phyloP scores from a whole-genome alignment of 2,329 filamentous ascomycete species.

The Stagonosporopsis cucurbitacearum region DNA sequence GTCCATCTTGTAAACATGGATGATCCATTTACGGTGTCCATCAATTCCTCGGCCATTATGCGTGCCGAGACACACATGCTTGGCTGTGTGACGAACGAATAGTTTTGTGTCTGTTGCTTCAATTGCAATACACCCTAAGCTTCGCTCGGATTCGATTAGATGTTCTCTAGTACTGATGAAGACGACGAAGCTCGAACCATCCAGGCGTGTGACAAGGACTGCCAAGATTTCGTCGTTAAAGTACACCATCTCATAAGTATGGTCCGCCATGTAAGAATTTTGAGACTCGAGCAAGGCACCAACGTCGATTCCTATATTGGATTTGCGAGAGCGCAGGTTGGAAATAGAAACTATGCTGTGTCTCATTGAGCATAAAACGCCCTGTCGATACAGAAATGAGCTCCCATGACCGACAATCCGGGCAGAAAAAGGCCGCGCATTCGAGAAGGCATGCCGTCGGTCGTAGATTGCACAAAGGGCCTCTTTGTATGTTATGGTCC shows the following conservation, averaged over 20 bases:
- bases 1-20: constrained; percentile 41
- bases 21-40: constrained; percentile 67
- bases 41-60: constrained; percentile 61
- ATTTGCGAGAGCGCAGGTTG: constrained; percentile 56
- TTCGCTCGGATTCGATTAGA: constrained; percentile 45
- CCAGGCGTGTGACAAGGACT: constrained; percentile 21
- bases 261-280: too few species aligned
- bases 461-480: constrained; percentile 68
- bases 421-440: constrained; percentile 67
- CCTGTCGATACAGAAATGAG: constrained; percentile 67
- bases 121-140: constrained; percentile 22
- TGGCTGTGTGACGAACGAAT: constrained; percentile 69
- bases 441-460: constrained; percentile 65
- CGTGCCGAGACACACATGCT: constrained; percentile 71
- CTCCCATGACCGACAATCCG: constrained; percentile 66
- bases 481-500: constrained; percentile 55
- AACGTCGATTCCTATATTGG: constrained; percentile 30
- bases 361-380: constrained; percentile 69
- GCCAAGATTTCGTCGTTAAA: constrained; percentile 45
- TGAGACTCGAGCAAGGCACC: background rate
- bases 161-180: background rate
- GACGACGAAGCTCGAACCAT: too few species aligned
- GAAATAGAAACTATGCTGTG: constrained; percentile 63
- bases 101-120: constrained; percentile 47
- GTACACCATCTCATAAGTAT: constrained; percentile 29